Conservation (phyloP, 2,329 filamentous ascomycete genomes). For the Aspergillus luchuensis region DNA sequence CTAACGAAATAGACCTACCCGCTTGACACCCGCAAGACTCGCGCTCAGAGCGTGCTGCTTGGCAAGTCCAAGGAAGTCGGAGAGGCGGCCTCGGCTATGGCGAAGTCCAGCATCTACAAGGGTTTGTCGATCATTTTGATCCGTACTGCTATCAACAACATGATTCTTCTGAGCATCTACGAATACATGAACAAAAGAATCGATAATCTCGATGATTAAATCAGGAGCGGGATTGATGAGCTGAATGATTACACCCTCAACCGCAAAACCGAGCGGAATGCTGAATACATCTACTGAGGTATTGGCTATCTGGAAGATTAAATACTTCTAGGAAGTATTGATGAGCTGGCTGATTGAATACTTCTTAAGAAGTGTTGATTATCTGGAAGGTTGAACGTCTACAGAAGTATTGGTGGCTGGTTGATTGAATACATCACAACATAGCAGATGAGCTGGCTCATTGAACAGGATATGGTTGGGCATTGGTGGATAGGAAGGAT, state of each 20-base stretch:
- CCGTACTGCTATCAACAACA: constrained; percentile 51
- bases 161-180: constrained; percentile 51
- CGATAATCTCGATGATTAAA: constrained; percentile 37
- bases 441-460: too few relatives aligned
- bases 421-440: too few relatives aligned
- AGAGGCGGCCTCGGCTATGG: constrained; percentile 42
- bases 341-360: too few relatives aligned
- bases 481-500: not conserved
- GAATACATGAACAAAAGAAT: constrained; percentile 50
- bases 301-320: too few relatives aligned
- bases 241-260: too few relatives aligned
- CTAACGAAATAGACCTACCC: constrained; percentile 46
- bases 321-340: too few relatives aligned
- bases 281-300: too few relatives aligned
- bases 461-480: not conserved
- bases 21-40: constrained; percentile 53
- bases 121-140: constrained; percentile 51
- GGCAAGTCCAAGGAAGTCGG: constrained; percentile 46
- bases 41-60: constrained; percentile 50
- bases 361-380: too few relatives aligned
- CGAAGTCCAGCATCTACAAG: constrained; percentile 50
- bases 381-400: too few relatives aligned
- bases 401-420: too few relatives aligned
- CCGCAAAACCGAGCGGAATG: too few relatives aligned
- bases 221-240: too few relatives aligned